Evolutionary conservation across 306 rosid species (phyloP).

Genomic region (Medicago arabica): DNA sequence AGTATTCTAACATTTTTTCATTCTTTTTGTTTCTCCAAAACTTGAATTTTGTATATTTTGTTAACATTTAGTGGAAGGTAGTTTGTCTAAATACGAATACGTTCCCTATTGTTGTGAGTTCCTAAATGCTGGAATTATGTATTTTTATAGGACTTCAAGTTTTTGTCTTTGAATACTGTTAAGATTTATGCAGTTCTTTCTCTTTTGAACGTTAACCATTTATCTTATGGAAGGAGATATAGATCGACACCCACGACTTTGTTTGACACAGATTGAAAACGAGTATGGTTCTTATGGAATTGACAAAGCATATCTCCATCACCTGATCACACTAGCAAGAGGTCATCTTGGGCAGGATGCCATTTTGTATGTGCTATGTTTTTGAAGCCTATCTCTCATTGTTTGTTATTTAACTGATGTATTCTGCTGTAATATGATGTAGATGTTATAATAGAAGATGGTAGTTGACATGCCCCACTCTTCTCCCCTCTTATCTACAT

Average conservation of each 20-base stretch:
- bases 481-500: background rate
- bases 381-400: slow-evolving; percentile 30
- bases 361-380: slow-evolving; percentile 68
- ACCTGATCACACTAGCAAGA: slow-evolving; percentile 71
- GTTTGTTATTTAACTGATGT: slow-evolving; percentile 31
- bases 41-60: slow-evolving; percentile 16
- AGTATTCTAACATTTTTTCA: slow-evolving; percentile 12
- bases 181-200: slow-evolving; percentile 30
- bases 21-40: slow-evolving; percentile 31
- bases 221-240: slow-evolving; percentile 32
- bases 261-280: slow-evolving; percentile 82
- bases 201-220: slow-evolving; percentile 15
- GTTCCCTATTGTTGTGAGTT: slow-evolving; percentile 29
- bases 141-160: slow-evolving; percentile 29
- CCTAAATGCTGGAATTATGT: slow-evolving; percentile 14
- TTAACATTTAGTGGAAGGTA: slow-evolving; percentile 15
- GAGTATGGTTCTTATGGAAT: slow-evolving; percentile 90
- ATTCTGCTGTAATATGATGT: slow-evolving; percentile 19
- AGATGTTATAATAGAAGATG: slow-evolving; percentile 2
- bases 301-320: slow-evolving; percentile 82
- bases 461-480: background rate
- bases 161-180: slow-evolving; percentile 6
- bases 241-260: slow-evolving; percentile 32
- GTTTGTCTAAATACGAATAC: slow-evolving; percentile 8
- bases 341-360: slow-evolving; percentile 75